Percentiles rank a stretch among this genome's conserved stretches.
Conservation (phyloP, 2,329 filamentous ascomycete genomes). For the Colletotrichum sp. region DNA sequence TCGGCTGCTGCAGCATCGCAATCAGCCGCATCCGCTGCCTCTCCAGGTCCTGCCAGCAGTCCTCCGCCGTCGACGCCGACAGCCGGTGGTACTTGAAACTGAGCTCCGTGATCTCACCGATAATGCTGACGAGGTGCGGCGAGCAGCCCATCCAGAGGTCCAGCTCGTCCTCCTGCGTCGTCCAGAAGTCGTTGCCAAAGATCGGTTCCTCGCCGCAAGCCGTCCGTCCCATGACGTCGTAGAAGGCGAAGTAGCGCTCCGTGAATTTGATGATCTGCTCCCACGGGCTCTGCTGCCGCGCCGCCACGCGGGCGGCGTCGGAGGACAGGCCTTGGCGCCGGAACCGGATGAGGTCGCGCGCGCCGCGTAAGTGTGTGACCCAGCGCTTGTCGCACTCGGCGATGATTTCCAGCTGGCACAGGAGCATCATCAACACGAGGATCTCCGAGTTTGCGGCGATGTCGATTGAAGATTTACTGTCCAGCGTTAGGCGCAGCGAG, state of each 20-base stretch:
- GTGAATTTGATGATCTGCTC: slow-evolving; percentile 27
- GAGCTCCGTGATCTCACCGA: slow-evolving; percentile 45
- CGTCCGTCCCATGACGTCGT: slow-evolving; percentile 50
- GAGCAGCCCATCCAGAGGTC: slow-evolving; percentile 51
- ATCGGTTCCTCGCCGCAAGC: slow-evolving; percentile 46
- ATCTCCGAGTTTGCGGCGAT: slow-evolving; percentile 17
- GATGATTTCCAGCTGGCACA: slow-evolving; percentile 23
- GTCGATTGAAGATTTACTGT: not conserved
- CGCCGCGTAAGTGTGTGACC: slow-evolving; percentile 47
- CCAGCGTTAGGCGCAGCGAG: slow-evolving; percentile 9
- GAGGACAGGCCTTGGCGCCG: slow-evolving; percentile 27
- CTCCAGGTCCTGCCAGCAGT: slow-evolving; percentile 14
- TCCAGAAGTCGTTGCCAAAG: slow-evolving; percentile 49
- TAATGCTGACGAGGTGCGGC: slow-evolving; percentile 43
- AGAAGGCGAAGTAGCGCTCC: slow-evolving; percentile 50
- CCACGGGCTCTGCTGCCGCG: slow-evolving; percentile 17
- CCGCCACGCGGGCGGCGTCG: not conserved
- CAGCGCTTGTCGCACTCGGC: slow-evolving; percentile 45
- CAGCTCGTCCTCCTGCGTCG: slow-evolving; percentile 35
- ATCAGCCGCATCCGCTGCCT: slow-evolving; percentile 2
- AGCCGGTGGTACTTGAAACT: slow-evolving; percentile 35
- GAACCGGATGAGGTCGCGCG: slow-evolving; percentile 44
- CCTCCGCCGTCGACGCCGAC: not conserved
- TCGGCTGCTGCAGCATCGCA: not conserved
- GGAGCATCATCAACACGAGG: slow-evolving; percentile 21